Evolutionary conservation across 2,329 filamentous ascomycete species (phyloP), one percentile per base, ranked within the genome.

Genomic region (Colletotrichum sp.): DNA sequence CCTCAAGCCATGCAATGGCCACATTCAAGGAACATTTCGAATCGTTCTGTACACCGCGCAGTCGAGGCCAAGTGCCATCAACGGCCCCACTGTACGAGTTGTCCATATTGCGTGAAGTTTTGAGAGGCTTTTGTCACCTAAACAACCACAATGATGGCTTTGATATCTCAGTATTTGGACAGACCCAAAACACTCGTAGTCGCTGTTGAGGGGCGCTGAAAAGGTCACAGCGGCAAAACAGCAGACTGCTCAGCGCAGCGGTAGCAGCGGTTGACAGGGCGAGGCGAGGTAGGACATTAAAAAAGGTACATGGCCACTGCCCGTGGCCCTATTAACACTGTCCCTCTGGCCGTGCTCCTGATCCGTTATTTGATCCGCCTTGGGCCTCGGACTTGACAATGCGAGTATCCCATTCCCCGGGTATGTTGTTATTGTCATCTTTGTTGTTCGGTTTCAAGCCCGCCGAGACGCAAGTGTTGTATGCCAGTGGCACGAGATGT

Each of bases 311-410:
- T 21, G 49, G 34, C 57, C 26, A 28, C 32, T 32, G 55, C n/a
- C 63, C 57, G 24, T 32, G 21, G 62, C 71, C 28, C 65, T 64
- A 60, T 69, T 74, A 60, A 65, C 65, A 76, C 59, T 59, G 39
- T 76, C 30, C 57, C 69, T 32, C 55, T 32, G 74, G 71, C 74
- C 74, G 71, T 74, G 74, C 74, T 69, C 74, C 70, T 69, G 57
- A 52, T 69, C 70, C 65, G 28, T 68, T 59, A 36, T 49, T 72
- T 59, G 39, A 64, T 64, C 64, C 70, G 69, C 69, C 73, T 68
- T 63, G 26, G 70, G 74, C 70, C 63, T 73, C 70, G 69, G 69
- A 72, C 73, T 76, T 63, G 69, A 71, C 64, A 67, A 49, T 24
- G 28, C 57, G 63, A 66, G 9, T 52, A 21, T 70, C 30, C 26